Percentiles rank a stretch among this genome's conserved stretches.
Conservation (phyloP, 2,329 filamentous ascomycete species). For the Penicillium sp. region DNA sequence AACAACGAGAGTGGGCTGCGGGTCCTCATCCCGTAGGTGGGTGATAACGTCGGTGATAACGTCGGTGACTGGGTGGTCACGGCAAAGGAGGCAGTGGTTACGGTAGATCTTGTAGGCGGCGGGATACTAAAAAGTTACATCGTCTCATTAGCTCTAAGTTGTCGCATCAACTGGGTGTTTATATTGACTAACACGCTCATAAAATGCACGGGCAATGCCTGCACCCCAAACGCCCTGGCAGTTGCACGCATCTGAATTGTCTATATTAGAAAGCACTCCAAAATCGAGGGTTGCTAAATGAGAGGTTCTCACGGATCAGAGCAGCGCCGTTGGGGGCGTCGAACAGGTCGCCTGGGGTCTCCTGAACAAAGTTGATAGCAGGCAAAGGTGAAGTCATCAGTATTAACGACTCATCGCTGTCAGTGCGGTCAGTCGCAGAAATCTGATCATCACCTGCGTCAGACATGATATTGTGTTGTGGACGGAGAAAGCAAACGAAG, state of each 20-base stretch:
- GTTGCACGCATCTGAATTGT: conserved; percentile 55
- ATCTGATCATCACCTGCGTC: background rate
- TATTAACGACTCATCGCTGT: background rate
- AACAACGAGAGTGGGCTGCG: conserved; percentile 12
- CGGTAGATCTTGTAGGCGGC: conserved; percentile 50
- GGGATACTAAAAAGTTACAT: conserved; percentile 45
- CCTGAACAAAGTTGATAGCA: conserved; percentile 17
- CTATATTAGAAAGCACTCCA: background rate
- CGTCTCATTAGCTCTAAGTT: background rate
- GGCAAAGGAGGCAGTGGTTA: conserved; percentile 44
- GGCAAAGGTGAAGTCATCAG: background rate
- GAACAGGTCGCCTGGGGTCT: conserved; percentile 52
- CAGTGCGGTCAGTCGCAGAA: background rate
- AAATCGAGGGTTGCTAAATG: background rate
- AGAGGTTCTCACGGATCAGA: conserved; percentile 47
- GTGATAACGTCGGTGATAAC: conserved; percentile 4
- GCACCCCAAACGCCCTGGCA: conserved; percentile 56
- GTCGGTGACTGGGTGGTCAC: background rate
- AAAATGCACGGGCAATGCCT: conserved; percentile 57
- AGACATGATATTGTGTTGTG: background rate
- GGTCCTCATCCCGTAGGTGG: background rate
- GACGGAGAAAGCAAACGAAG: background rate
- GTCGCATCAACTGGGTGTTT: conserved; percentile 12
- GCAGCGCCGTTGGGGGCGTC: conserved; percentile 49
- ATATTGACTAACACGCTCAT: conserved; percentile 13